A percentile compares a stretch with the other conserved stretches of the same genome.
Conservation (phyloP, 2,329 filamentous ascomycete genomes). For the Metarhizium album region DNA sequence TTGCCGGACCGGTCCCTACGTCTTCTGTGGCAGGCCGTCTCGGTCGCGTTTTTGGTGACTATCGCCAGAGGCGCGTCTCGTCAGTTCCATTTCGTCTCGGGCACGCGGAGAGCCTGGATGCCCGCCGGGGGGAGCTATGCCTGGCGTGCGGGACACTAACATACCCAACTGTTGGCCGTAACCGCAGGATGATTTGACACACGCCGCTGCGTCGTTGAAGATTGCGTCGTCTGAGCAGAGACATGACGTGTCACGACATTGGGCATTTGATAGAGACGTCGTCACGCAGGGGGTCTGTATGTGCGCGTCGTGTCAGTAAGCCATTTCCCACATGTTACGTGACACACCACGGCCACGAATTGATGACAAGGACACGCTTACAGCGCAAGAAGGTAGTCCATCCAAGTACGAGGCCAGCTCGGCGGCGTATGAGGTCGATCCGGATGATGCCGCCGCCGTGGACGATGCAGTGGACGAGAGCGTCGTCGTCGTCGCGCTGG, state of each 20-base stretch:
- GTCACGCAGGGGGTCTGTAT: neutral
- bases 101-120: too few species aligned
- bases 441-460: neutral
- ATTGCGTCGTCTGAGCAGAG: conserved; percentile 1
- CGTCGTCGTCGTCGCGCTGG: neutral
- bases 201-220: neutral
- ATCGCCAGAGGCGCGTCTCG: neutral
- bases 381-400: conserved; percentile 1
- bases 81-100: neutral
- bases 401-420: neutral
- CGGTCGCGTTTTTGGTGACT: conserved; percentile 7
- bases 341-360: too few species aligned
- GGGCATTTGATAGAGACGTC: neutral
- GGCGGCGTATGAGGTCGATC: neutral
- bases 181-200: neutral
- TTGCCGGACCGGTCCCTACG: conserved; percentile 2
- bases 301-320: neutral
- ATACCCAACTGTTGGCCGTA: conserved; percentile 1
- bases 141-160: too few species aligned
- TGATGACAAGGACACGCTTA: neutral
- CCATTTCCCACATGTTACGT: neutral
- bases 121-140: too few species aligned
- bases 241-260: conserved; percentile 1
- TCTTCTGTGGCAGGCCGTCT: conserved; percentile 3
- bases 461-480: neutral